Base-by-base conservation (phyloP, 2,329 filamentous ascomycete species). In the Rasamsonia emersonii region DNA sequence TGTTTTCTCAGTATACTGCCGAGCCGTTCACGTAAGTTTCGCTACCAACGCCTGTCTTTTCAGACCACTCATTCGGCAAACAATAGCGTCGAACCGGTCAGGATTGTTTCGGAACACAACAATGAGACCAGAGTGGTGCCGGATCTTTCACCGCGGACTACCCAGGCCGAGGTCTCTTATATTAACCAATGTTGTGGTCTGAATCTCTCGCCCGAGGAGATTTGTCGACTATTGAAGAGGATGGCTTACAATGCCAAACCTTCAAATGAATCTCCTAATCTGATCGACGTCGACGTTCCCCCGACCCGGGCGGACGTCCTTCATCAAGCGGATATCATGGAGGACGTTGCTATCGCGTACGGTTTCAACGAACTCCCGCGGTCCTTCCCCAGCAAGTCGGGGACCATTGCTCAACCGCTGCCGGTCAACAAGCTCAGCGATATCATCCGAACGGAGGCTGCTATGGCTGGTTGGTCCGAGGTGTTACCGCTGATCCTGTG, bases 321-420 rank as follows among this genome's bases (percentile, higher is more conserved):
- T 18, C 91, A 98, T 61, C 83, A 95, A 54, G 93, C 86, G 49
- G 91, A 98, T 56, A 84, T 98, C 46, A 98, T 98, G 89, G 91
- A 98, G 65, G 93, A 98, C 55, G 79, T 93, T 13, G 91, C 86
- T 24, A 91, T 98, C 43, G 86, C 86, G 32, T 95, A 96, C 59
- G 91, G 93, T 44, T 98, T 94, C 74, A 98, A 98, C 71, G 86
- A 83, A 42, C 79, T 98, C 11, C 88, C 89, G 1, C 80, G 86
- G 32, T 78, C 81, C 29, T 86, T 89, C 51, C 86, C 88, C 6
- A 86, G 79, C 59, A 88, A 86, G 53, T 82, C 83, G 15, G 82
- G 81, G 34, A 91, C 86, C 4, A 77, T 95, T 39, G 93, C 85
- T 28, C 82, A 86, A 36, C 86, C 88, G 7, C 71, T 96, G 7